A percentile compares a stretch with the other conserved stretches of the same genome.
phyloP scores from a whole-genome alignment of 768 basidiomycete species.

The Pleurotus cornucopiae region DNA sequence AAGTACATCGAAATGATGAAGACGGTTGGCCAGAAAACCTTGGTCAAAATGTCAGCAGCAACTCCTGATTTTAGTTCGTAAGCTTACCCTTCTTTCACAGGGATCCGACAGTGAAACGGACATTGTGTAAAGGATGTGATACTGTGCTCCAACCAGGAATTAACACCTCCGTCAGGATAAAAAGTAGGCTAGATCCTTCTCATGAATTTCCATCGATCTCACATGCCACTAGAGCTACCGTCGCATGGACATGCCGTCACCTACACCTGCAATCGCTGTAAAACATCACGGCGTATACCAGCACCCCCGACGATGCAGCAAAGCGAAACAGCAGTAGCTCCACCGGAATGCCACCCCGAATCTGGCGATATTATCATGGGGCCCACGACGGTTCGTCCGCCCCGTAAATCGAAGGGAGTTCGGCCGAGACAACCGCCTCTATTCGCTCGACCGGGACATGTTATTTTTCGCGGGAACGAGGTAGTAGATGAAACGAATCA shows the following conservation, averaged over 20 bases:
- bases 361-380: too few species aligned
- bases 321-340: too few species aligned
- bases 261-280: conserved; percentile 59
- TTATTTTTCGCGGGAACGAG: conserved; percentile 64
- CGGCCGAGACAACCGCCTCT: conserved; percentile 49
- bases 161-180: conserved; percentile 60
- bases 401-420: conserved; percentile 13
- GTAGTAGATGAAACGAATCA: conserved; percentile 18
- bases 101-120: conserved; percentile 81
- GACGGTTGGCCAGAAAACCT: conserved; percentile 69
- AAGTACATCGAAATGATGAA: conserved; percentile 65
- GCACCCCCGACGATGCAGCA: conserved; percentile 44
- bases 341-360: too few species aligned
- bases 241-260: conserved; percentile 52
- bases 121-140: conserved; percentile 69
- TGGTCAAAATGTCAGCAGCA: conserved; percentile 64
- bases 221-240: conserved; percentile 20
- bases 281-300: conserved; percentile 59
- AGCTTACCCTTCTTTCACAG: conserved; percentile 28
- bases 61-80: not conserved
- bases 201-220: not conserved
- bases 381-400: not conserved
- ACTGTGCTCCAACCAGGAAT: conserved; percentile 63
- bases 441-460: conserved; percentile 63
- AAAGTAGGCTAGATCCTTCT: conserved; percentile 37